These are phyloP conservation scores for Tylopilus vinaceipallidus DNA, from an alignment of 768 basidiomycete genomes.

Conservation along the genomic window DNA sequence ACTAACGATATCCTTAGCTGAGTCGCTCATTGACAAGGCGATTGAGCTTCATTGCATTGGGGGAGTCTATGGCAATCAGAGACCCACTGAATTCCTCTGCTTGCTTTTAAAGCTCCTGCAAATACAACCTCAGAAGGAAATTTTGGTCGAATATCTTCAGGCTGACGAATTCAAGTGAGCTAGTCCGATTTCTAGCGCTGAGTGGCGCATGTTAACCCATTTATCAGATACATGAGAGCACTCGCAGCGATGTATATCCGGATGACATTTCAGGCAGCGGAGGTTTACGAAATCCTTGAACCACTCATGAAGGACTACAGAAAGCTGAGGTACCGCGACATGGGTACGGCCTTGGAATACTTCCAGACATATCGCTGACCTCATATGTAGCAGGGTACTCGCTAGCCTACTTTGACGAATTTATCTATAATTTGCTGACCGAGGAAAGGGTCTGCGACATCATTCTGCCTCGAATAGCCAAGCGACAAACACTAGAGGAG, in stretches of 20 bases:
- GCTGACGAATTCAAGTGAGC: constrained; percentile 98
- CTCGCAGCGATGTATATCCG: constrained; percentile 92
- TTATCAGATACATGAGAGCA: constrained; percentile 83
- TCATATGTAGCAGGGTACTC: constrained; percentile 71
- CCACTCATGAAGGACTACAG: constrained; percentile 92
- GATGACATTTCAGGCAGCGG: constrained; percentile 87
- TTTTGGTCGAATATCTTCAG: constrained; percentile 88
- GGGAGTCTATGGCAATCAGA: constrained; percentile 93
- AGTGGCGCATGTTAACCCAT: background rate
- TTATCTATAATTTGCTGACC: constrained; percentile 75
- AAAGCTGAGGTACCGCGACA: constrained; percentile 79
- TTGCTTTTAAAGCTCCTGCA: constrained; percentile 92
- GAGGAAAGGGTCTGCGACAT: constrained; percentile 96
- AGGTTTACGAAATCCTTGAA: constrained; percentile 92
- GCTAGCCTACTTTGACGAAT: constrained; percentile 90
- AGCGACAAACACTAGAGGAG: constrained; percentile 87
- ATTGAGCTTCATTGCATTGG: constrained; percentile 81
- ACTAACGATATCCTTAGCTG: constrained; percentile 52
- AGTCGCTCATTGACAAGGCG: constrained; percentile 90
- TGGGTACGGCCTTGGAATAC: constrained; percentile 51
- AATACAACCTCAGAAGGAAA: constrained; percentile 97
- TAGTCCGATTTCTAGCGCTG: background rate
- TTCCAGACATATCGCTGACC: background rate
- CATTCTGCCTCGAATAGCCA: constrained; percentile 87
- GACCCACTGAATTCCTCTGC: constrained; percentile 92